A percentile compares a stretch with the other conserved stretches of the same genome.
These are phyloP conservation scores for Bryoglossum gracile DNA, from an alignment of 495 filamentous ascomycete genomes.

Conservation along the genomic window DNA sequence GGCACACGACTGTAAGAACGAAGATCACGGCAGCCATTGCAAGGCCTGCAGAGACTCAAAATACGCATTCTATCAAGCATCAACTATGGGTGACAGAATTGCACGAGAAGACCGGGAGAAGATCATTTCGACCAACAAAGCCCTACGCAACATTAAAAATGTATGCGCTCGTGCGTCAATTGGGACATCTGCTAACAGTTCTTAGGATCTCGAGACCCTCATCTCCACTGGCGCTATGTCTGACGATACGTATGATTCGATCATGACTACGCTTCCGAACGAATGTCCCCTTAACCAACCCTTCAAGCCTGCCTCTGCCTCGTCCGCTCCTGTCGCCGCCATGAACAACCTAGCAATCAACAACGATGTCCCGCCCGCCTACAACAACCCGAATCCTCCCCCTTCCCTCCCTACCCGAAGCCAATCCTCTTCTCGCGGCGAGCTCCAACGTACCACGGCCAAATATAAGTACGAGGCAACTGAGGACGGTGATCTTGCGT, in stretches of 20 bases:
- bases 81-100: constrained; percentile 17
- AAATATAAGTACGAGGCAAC: constrained; percentile 71
- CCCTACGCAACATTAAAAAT: constrained; percentile 76
- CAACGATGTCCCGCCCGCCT: constrained; percentile 40
- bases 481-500: constrained; percentile 69
- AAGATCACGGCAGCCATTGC: no score
- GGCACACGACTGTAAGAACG: no score
- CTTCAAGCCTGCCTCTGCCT: constrained; percentile 33
- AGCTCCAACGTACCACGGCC: constrained; percentile 67
- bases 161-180: constrained; percentile 39
- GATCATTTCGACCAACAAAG: constrained; percentile 56
- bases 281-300: constrained; percentile 41
- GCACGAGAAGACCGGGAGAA: constrained; percentile 22
- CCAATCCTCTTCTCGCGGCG: constrained; percentile 45
- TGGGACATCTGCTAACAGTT: constrained; percentile 12
- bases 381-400: constrained; percentile 42
- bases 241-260: constrained; percentile 58
- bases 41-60: constrained; percentile 11
- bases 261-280: constrained; percentile 65
- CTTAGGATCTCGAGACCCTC: constrained; percentile 86
- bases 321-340: constrained; percentile 28
- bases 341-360: constrained; percentile 29
- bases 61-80: constrained; percentile 11
- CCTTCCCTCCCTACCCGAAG: constrained; percentile 39
- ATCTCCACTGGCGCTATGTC: constrained; percentile 69